These are phyloP conservation scores for Cordyceps javanica DNA, from an alignment of 2,329 filamentous ascomycete genomes.

Conservation along the genomic window DNA sequence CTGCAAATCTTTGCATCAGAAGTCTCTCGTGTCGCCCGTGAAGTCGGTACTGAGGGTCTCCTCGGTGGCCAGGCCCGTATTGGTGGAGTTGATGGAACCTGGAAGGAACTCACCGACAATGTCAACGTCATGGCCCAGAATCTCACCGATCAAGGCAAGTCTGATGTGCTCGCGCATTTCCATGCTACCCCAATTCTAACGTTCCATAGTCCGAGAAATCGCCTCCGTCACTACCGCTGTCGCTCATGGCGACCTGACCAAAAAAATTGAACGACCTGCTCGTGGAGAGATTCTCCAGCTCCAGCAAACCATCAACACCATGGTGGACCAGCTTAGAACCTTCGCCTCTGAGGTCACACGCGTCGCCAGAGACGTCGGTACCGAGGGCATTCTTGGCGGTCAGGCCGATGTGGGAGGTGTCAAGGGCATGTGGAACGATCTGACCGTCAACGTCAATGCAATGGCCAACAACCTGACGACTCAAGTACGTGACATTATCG, in stretches of 20 bases:
- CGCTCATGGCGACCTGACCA: constrained; percentile 73
- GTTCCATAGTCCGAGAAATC: constrained; percentile 67
- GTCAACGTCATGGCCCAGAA: constrained; percentile 83
- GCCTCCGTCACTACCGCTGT: constrained; percentile 79
- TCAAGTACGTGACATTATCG: constrained; percentile 91
- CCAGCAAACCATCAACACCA: constrained; percentile 83
- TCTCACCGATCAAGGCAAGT: constrained; percentile 64
- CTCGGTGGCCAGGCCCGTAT: constrained; percentile 92
- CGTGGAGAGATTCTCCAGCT: constrained; percentile 77
- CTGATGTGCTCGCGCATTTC: not conserved
- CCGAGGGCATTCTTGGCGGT: constrained; percentile 74
- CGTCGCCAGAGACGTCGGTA: constrained; percentile 77
- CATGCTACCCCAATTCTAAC: not conserved
- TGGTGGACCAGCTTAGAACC: constrained; percentile 79
- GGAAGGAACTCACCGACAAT: constrained; percentile 93
- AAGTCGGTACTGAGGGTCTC: constrained; percentile 93
- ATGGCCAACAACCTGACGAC: constrained; percentile 85
- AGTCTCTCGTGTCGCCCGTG: constrained; percentile 87
- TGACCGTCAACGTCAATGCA: constrained; percentile 80
- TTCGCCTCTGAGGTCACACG: constrained; percentile 81
- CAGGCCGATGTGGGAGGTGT: constrained; percentile 80
- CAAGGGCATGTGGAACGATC: constrained; percentile 82
- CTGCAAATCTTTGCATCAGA: constrained; percentile 94
- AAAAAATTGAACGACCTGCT: constrained; percentile 77
- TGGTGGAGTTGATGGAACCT: constrained; percentile 89